Conservation (phyloP, 2,329 filamentous ascomycete genomes). For the Nothopassalora personata region DNA sequence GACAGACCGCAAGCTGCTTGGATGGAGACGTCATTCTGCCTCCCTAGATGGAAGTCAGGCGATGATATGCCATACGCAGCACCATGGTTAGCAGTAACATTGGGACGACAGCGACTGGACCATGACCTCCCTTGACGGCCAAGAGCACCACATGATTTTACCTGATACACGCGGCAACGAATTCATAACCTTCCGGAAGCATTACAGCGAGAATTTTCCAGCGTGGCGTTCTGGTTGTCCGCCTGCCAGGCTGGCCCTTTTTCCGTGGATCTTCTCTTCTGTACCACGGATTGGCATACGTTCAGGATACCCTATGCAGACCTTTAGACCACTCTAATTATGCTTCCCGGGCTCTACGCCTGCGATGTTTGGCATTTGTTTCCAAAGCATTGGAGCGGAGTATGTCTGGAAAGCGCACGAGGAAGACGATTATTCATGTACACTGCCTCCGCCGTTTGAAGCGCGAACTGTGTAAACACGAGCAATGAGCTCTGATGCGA, state of each 20-base stretch:
- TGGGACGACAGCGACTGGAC: background rate
- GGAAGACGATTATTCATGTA: background rate
- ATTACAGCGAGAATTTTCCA: background rate
- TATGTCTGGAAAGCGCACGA: background rate
- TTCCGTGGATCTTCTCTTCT: background rate
- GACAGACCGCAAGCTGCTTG: background rate
- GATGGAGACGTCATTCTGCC: background rate
- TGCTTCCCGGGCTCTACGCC: background rate
- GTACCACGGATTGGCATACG: background rate
- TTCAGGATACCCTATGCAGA: slow-evolving; percentile 1
- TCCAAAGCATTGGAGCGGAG: background rate
- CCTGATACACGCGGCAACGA: background rate
- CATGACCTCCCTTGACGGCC: background rate
- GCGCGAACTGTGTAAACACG: background rate
- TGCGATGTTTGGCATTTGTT: background rate
- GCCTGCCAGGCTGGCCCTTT: background rate
- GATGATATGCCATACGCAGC: background rate
- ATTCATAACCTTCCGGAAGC: background rate
- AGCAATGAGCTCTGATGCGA: background rate
- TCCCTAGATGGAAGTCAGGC: background rate
- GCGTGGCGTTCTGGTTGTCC: background rate
- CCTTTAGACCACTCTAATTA: background rate
- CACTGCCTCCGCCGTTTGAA: background rate
- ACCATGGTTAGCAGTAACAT: background rate
- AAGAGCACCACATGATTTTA: background rate